Evolutionary conservation across 2,329 filamentous ascomycete genomes (phyloP), one percentile per base, ranked within the genome.

Genomic region (Monosporascus cannonballus): DNA sequence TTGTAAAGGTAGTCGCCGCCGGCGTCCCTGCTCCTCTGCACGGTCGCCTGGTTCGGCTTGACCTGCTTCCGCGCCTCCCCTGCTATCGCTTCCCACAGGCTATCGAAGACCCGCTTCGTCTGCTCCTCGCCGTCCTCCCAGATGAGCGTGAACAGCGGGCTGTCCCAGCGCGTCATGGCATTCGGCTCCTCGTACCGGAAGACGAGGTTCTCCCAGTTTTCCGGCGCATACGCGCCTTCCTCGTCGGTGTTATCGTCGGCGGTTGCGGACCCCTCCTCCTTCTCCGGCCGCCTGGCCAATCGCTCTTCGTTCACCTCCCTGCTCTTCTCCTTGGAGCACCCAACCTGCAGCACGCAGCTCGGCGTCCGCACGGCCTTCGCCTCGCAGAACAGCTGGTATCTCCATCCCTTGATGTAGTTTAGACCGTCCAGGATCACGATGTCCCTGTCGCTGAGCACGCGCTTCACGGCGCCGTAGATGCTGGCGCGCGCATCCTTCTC

Each of bases 341-440:
- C 83, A 45, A 86, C 74, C 68, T 85, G 83, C 57, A 94, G 74
- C 52, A 94, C 83, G 63, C 87, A 91, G 69, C 81, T 87, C 3
- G 87, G 82, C 3, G 89, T 94, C 57, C 85, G 75, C 51, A 89
- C 73, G 47, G 89, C 89, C 71, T 94, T 94, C 38, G 89, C 84
- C 71, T 94, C 89, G 73, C 89, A 93, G 69, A 86, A 87, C 22
- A 95, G 75, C 74, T 95, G 89, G 68, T 95, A 95, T 48, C 90
- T 79, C 81, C 89, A 94, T 38, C 89, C 90, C 69, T 94, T 94
- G 73, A 95, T 95, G 71, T 94, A 95, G 70, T 94, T 94, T 55
- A 89, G 73, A 1, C 85, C 84, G 67, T 95, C 89, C 17, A 90
- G 81, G 47, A 95, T 82, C 50, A 94, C 87, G 53, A 95, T 84